Evolutionary conservation across 202 grass and related monocot species (phyloP).

Genomic region (Digitaria exilis): DNA sequence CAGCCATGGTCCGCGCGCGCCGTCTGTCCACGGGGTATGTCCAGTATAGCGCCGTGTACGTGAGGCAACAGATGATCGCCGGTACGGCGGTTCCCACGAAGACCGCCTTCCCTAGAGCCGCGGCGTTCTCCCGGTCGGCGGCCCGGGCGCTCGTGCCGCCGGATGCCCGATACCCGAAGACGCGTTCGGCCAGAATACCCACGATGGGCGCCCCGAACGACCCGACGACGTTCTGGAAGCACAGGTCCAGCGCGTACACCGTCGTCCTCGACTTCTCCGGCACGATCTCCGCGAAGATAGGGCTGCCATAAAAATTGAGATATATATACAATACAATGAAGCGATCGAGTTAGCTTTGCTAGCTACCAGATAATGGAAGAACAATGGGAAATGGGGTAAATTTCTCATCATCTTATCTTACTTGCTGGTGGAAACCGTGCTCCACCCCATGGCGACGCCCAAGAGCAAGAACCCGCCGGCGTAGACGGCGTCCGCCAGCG

Average conservation of each 20-base stretch:
- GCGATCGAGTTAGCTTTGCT: neutral
- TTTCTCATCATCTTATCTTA: neutral
- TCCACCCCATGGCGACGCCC: conserved; percentile 42
- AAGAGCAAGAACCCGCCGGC: conserved; percentile 46
- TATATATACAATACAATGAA: neutral
- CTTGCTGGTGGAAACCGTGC: conserved; percentile 40
- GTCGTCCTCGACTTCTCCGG: conserved; percentile 78
- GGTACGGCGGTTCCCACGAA: conserved; percentile 61
- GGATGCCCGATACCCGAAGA: conserved; percentile 61
- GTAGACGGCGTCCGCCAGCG: conserved; percentile 12
- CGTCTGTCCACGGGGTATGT: conserved; percentile 69
- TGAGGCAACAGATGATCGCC: conserved; percentile 44
- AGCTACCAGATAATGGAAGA: too few species aligned
- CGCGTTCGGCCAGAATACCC: conserved; percentile 60
- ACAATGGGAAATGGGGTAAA: too few species aligned
- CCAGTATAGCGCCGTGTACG: conserved; percentile 54
- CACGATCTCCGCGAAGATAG: conserved; percentile 86
- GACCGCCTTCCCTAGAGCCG: conserved; percentile 69
- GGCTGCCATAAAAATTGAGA: conserved; percentile 43
- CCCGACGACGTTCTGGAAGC: conserved; percentile 54
- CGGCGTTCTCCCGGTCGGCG: conserved; percentile 53
- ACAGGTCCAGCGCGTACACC: conserved; percentile 78
- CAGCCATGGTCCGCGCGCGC: conserved; percentile 52
- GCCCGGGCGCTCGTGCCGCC: conserved; percentile 11
- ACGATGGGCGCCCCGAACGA: conserved; percentile 70